Evolutionary conservation across 202 grass and related monocot genomes (phyloP).

Genomic region (Musa balbisiana): DNA sequence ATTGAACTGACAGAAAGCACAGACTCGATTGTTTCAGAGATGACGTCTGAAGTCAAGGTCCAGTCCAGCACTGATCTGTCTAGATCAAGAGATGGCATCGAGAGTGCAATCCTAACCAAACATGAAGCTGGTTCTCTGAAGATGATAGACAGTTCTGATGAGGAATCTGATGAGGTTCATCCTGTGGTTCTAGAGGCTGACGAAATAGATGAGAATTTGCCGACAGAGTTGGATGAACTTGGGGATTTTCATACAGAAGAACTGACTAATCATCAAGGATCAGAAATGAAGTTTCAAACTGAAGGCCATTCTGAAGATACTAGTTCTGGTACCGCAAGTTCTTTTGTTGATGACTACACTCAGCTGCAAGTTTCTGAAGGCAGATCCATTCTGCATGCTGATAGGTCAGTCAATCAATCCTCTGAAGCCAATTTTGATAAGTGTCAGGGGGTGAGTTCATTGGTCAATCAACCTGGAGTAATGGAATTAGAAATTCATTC

Average conservation of each 20-base stretch:
- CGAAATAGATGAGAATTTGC: slow-evolving; percentile 62
- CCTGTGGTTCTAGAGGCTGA: slow-evolving; percentile 45
- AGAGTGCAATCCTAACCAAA: neutral
- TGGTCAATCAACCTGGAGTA: slow-evolving; percentile 20
- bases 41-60: slow-evolving; percentile 25
- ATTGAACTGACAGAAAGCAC: slow-evolving; percentile 21
- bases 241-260: slow-evolving; percentile 57
- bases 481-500: slow-evolving; percentile 21
- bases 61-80: slow-evolving; percentile 20
- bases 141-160: slow-evolving; percentile 61
- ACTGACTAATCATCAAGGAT: slow-evolving; percentile 28
- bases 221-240: slow-evolving; percentile 53
- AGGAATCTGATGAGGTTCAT: slow-evolving; percentile 60
- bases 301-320: slow-evolving; percentile 27
- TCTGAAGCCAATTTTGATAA: slow-evolving; percentile 17
- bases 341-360: neutral
- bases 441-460: slow-evolving; percentile 21
- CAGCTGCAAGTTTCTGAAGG: slow-evolving; percentile 10
- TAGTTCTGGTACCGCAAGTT: slow-evolving; percentile 21
- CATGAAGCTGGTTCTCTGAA: slow-evolving; percentile 24
- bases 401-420: slow-evolving; percentile 15
- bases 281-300: slow-evolving; percentile 19
- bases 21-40: slow-evolving; percentile 25
- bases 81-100: slow-evolving; percentile 3
- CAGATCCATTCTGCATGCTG: slow-evolving; percentile 7